These are phyloP conservation scores for Fusarium sulawesiense DNA, from an alignment of 2,329 filamentous ascomycete genomes.

Conservation along the genomic window DNA sequence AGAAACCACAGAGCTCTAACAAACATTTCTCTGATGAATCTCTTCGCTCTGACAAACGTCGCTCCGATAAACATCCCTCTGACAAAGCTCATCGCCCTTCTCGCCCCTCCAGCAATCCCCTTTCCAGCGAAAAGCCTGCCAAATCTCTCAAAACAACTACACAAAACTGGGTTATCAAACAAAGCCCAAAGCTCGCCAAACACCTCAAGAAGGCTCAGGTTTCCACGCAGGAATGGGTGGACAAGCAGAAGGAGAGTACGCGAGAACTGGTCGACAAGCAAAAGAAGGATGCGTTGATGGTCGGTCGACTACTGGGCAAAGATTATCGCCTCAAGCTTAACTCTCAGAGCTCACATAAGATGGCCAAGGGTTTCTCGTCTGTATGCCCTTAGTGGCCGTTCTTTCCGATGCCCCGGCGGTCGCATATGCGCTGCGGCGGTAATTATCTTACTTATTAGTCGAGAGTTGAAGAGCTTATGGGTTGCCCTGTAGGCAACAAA, in stretches of 20 bases:
- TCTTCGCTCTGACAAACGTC: background rate
- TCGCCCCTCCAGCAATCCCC: background rate
- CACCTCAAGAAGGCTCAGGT: background rate
- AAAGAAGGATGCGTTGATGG: background rate
- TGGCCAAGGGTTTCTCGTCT: background rate
- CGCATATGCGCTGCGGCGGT: no score
- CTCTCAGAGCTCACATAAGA: background rate
- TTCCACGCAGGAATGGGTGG: background rate
- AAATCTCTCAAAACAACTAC: background rate
- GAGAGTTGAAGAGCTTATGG: no score
- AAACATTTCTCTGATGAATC: background rate
- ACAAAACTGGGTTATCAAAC: background rate
- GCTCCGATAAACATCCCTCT: background rate
- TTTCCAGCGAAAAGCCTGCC: background rate
- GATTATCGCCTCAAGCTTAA: background rate
- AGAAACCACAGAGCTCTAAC: background rate
- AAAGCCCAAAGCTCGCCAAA: background rate
- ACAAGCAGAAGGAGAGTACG: background rate
- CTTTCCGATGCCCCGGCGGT: no score
- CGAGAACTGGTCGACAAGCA: background rate
- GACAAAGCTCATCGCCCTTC: background rate
- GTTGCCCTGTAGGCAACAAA: no score
- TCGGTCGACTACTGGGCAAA: background rate
- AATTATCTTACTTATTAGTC: no score
- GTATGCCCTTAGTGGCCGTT: background rate